These are phyloP conservation scores for Corylus heterophylla DNA, from an alignment of 306 rosid species.

Conservation along the genomic window DNA sequence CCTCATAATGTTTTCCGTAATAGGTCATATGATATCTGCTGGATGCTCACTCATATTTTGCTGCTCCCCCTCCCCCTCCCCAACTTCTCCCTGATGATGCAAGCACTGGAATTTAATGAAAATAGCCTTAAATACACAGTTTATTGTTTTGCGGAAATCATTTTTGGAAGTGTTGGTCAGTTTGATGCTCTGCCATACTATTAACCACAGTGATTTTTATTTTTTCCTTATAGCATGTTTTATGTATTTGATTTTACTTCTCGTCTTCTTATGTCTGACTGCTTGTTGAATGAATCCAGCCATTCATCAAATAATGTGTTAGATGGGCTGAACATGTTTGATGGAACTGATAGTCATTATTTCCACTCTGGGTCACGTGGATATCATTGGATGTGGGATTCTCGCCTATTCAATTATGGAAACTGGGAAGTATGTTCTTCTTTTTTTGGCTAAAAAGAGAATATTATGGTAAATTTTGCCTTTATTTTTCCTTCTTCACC, in stretches of 20 bases:
- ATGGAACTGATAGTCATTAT: slow-evolving; percentile 93
- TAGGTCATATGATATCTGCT: background rate
- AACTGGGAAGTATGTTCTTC: slow-evolving; percentile 89
- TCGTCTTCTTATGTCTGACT: slow-evolving; percentile 33
- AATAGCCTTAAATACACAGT: background rate
- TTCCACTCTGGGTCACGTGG: slow-evolving; percentile 97
- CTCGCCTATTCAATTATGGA: slow-evolving; percentile 99
- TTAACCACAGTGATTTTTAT: background rate
- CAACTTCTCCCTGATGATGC: background rate
- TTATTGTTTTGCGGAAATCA: background rate
- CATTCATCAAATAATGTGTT: slow-evolving; percentile 87
- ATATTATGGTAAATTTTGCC: slow-evolving; percentile 14
- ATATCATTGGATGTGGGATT: slow-evolving; percentile 99
- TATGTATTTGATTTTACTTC: slow-evolving; percentile 17
- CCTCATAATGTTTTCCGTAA: background rate
- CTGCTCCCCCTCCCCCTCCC: slow-evolving; percentile 3
- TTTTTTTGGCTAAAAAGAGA: slow-evolving; percentile 7
- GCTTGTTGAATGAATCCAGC: slow-evolving; percentile 49
- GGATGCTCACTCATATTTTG: background rate
- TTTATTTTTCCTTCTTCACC: slow-evolving; percentile 21
- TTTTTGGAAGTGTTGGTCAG: background rate
- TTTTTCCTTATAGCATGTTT: slow-evolving; percentile 14
- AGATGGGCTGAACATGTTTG: slow-evolving; percentile 98
- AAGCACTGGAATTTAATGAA: slow-evolving; percentile 1
- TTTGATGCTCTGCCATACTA: background rate